Conservation (phyloP, 768 basidiomycete species). For the Hortiboletus campestris region DNA sequence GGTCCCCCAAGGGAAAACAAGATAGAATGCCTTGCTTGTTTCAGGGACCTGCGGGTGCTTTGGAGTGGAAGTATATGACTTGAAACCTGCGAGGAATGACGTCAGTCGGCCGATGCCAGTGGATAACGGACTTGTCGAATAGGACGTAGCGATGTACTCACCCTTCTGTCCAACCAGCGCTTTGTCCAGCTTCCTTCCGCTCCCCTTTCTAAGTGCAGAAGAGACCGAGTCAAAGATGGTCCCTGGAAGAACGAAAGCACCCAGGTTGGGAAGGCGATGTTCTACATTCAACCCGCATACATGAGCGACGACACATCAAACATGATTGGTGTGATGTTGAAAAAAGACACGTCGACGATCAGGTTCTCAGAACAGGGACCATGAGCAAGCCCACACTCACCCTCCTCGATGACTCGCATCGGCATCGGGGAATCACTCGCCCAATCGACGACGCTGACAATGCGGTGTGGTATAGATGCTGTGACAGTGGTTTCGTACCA, state of each 20-base stretch:
- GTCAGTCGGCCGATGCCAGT: not conserved
- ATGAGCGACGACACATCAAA: not conserved
- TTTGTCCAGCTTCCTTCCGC: constrained; percentile 14
- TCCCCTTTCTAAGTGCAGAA: not conserved
- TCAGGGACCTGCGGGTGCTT: constrained; percentile 12
- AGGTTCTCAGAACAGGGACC: not conserved
- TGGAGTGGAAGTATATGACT: constrained; percentile 8
- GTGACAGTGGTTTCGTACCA: constrained; percentile 94
- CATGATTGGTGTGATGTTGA: not conserved
- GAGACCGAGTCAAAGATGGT: constrained; percentile 16
- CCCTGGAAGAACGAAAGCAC: constrained; percentile 25
- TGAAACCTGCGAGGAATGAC: constrained; percentile 3
- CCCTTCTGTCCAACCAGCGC: constrained; percentile 13
- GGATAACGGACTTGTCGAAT: not conserved
- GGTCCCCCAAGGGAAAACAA: constrained; percentile 75
- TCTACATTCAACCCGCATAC: constrained; percentile 1
- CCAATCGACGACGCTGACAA: constrained; percentile 93
- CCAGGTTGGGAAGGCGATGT: constrained; percentile 23
- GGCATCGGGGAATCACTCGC: constrained; percentile 70
- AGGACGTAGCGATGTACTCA: not conserved
- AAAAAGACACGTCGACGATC: too few species aligned
- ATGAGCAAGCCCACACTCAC: constrained; percentile 13
- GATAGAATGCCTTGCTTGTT: constrained; percentile 49
- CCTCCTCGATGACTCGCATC: constrained; percentile 9
- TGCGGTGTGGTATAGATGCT: constrained; percentile 66